These are phyloP conservation scores for Liquidambar formosana DNA, from an alignment of 164 flowering plant species.

Conservation along the genomic window DNA sequence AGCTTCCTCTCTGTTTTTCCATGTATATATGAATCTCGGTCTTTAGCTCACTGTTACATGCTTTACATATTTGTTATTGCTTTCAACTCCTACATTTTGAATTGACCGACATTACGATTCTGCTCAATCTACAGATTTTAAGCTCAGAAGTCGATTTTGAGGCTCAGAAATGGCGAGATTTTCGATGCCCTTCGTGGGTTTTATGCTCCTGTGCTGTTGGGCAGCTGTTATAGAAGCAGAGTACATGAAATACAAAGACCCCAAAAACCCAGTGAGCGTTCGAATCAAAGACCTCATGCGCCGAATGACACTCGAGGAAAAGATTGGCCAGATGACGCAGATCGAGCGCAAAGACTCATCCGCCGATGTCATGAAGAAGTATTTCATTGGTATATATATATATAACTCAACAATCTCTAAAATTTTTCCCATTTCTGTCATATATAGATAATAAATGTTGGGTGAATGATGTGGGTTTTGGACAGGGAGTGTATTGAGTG, in stretches of 20 bases:
- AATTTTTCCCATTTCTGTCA: not conserved
- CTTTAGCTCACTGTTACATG: no score
- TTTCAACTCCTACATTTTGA: not conserved
- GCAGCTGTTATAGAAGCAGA: slow-evolving; percentile 28
- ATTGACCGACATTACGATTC: not conserved
- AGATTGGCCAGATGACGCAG: slow-evolving; percentile 80
- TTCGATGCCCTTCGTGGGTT: slow-evolving; percentile 15
- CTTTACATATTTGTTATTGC: not conserved
- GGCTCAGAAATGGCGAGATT: slow-evolving; percentile 17
- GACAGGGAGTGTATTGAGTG: slow-evolving; percentile 78
- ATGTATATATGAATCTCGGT: no score
- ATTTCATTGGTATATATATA: slow-evolving; percentile 50
- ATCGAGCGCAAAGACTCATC: slow-evolving; percentile 52
- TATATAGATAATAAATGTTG: not conserved
- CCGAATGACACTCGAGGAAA: slow-evolving; percentile 68
- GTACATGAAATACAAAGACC: slow-evolving; percentile 57
- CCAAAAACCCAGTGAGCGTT: slow-evolving; percentile 38
- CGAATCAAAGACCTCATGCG: slow-evolving; percentile 55
- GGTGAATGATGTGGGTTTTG: not conserved
- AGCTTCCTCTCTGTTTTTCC: no score
- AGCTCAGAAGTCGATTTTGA: not conserved
- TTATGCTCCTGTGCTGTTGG: slow-evolving; percentile 26
- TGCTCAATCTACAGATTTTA: not conserved
- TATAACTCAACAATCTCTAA: no score
- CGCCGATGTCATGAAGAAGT: slow-evolving; percentile 48